phyloP scores from a whole-genome alignment of 331 rosid genomes.

The Prunus yedoensis region DNA sequence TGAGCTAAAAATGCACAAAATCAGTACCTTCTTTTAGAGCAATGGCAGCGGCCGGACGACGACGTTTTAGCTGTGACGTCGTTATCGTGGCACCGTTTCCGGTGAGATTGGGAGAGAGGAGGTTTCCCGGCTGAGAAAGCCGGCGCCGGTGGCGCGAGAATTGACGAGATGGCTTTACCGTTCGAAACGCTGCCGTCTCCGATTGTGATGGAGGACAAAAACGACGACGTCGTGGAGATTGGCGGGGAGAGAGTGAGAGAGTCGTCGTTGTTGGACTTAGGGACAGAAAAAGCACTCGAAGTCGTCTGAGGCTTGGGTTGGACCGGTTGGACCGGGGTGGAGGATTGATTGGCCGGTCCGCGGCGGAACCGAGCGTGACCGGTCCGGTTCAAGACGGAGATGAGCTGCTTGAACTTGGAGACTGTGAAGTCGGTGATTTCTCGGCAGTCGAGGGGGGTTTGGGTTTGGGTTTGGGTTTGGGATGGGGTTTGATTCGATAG shows the following conservation, averaged over 20 bases:
- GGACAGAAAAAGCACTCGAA: conserved; percentile 16
- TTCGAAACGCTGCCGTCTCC: conserved; percentile 83
- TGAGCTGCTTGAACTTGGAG: conserved; percentile 67
- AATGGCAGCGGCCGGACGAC: conserved; percentile 61
- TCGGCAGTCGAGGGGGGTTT: conserved; percentile 40
- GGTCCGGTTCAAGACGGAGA: conserved; percentile 67
- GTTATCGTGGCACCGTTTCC: conserved; percentile 53
- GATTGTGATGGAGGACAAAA: conserved; percentile 56
- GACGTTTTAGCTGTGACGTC: conserved; percentile 32
- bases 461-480: conserved; percentile 1
- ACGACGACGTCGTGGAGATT: conserved; percentile 61
- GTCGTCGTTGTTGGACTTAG: conserved; percentile 22
- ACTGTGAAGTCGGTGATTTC: conserved; percentile 74
- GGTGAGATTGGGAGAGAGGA: conserved; percentile 57
- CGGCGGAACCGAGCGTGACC: conserved; percentile 96
- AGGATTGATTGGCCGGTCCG: conserved; percentile 36
- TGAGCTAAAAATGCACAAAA: background rate
- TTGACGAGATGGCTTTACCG: conserved; percentile 44
- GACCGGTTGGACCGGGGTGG: background rate
- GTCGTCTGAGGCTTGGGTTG: conserved; percentile 13
- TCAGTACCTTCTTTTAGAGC: conserved; percentile 74
- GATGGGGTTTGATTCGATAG: conserved; percentile 37
- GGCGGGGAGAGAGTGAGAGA: conserved; percentile 41
- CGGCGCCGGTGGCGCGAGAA: conserved; percentile 30
- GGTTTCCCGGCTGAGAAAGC: conserved; percentile 50